Conservation (phyloP, 1,284 basidiomycete species). For the Boletus hoseneyae region DNA sequence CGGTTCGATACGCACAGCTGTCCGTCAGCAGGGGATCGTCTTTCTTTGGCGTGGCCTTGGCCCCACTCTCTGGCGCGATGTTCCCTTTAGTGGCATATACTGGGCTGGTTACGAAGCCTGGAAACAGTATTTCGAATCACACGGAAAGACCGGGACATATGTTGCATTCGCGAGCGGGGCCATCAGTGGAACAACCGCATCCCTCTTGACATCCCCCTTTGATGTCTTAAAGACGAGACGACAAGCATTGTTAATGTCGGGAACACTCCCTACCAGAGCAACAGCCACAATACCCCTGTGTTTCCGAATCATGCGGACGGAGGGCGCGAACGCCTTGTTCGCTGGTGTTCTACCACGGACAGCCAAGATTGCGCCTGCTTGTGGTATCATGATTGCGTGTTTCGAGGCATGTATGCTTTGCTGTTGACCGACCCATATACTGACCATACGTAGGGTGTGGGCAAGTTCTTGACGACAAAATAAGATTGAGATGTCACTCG, state of each 20-base stretch:
- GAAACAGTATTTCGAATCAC: constrained; percentile 52
- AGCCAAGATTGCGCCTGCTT: constrained; percentile 97
- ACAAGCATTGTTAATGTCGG: constrained; percentile 70
- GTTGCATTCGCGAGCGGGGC: constrained; percentile 85
- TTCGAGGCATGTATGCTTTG: constrained; percentile 67
- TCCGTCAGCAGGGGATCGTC: constrained; percentile 59
- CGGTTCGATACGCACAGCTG: constrained; percentile 57
- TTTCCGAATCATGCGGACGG: constrained; percentile 68
- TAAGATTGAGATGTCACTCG: constrained; percentile 19
- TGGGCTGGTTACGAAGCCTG: constrained; percentile 78
- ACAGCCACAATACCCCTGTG: constrained; percentile 61
- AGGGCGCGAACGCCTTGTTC: constrained; percentile 80
- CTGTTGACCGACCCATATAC: not conserved
- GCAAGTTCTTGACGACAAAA: constrained; percentile 41
- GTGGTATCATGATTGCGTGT: constrained; percentile 95
- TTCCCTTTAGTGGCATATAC: constrained; percentile 94
- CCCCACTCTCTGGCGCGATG: constrained; percentile 94
- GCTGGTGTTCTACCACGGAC: constrained; percentile 86
- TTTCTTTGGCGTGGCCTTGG: constrained; percentile 90
- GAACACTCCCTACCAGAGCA: constrained; percentile 37
- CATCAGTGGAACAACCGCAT: constrained; percentile 76
- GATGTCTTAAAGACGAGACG: constrained; percentile 95
- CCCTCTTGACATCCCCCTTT: constrained; percentile 91
- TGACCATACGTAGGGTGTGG: constrained; percentile 47
- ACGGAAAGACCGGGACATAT: constrained; percentile 60